These are phyloP conservation scores for Platanthera zijinensis DNA, from an alignment of 106 monocot species.

Conservation along the genomic window DNA sequence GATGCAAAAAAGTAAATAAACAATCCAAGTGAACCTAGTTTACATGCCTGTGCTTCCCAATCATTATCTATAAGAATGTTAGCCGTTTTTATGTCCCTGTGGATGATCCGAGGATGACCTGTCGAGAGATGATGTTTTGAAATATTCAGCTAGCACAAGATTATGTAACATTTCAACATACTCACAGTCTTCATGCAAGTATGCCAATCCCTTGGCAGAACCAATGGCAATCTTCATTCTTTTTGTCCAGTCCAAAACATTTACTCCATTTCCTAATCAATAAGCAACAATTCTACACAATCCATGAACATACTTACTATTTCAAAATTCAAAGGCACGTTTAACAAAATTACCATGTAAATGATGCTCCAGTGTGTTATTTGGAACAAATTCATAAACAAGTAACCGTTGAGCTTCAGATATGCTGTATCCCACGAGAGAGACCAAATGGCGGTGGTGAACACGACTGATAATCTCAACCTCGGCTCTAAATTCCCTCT, in stretches of 20 bases:
- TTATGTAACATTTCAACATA: conserved; percentile 4
- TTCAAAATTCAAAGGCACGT: neutral
- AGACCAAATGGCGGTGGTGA: conserved; percentile 78
- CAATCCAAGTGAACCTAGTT: neutral
- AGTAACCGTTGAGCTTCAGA: conserved; percentile 57
- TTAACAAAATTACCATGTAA: conserved; percentile 54
- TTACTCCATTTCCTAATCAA: conserved; percentile 28
- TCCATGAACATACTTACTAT: neutral
- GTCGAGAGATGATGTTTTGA: neutral
- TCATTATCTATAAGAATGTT: conserved; percentile 79
- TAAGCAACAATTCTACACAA: neutral
- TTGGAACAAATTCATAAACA: conserved; percentile 78
- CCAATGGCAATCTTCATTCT: conserved; percentile 74
- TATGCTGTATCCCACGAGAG: conserved; percentile 75
- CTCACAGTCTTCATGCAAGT: conserved; percentile 91
- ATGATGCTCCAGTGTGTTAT: conserved; percentile 81
- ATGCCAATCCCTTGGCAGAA: conserved; percentile 75
- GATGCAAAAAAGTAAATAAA: neutral
- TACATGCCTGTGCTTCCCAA: conserved; percentile 75
- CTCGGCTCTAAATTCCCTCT: conserved; percentile 87
- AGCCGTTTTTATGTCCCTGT: conserved; percentile 87
- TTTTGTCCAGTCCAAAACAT: conserved; percentile 68
- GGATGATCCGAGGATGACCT: conserved; percentile 91
- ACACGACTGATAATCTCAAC: conserved; percentile 86
- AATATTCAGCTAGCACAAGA: conserved; percentile 1